Percentiles rank a stretch among this genome's conserved stretches.
Evolutionary conservation across 495 filamentous ascomycete species (phyloP).

Genomic region (Lasiosphaeriaceae sp.): DNA sequence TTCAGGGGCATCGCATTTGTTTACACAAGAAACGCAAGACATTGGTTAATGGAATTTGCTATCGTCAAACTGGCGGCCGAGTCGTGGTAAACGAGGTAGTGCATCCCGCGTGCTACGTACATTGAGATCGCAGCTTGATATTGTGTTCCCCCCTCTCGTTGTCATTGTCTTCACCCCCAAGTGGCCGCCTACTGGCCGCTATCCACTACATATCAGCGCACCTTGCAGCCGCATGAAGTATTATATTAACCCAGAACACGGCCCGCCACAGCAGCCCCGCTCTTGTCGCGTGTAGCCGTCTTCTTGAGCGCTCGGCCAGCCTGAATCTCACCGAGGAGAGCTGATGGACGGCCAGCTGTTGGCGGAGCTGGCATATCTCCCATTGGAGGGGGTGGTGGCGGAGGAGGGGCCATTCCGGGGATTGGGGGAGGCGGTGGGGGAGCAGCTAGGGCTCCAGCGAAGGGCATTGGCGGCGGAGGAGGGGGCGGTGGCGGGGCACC

Average conservation of each 20-base stretch:
- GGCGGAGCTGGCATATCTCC: constrained; percentile 34
- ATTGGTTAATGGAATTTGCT: background rate
- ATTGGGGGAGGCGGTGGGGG: constrained; percentile 47
- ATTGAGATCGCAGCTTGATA: background rate
- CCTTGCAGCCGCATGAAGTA: constrained; percentile 19
- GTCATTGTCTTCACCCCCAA: background rate
- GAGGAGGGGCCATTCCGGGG: constrained; percentile 34
- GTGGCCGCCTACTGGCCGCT: background rate
- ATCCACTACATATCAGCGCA: background rate
- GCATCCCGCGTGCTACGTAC: background rate
- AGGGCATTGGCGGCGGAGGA: constrained; percentile 42
- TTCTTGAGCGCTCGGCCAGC: constrained; percentile 73
- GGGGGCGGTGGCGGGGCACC: constrained; percentile 37
- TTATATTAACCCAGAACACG: constrained; percentile 53
- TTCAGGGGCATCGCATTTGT: background rate
- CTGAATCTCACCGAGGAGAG: constrained; percentile 77
- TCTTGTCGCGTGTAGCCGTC: constrained; percentile 81
- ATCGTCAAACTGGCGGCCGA: background rate
- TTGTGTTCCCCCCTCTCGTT: background rate
- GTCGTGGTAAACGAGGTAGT: background rate
- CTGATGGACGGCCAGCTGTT: constrained; percentile 40
- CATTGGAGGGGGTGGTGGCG: constrained; percentile 51
- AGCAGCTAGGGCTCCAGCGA: constrained; percentile 31
- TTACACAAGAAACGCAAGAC: background rate
- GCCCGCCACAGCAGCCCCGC: constrained; percentile 63